These are phyloP conservation scores for Spiraea crenata DNA, from an alignment of 331 rosid species.

Conservation along the genomic window DNA sequence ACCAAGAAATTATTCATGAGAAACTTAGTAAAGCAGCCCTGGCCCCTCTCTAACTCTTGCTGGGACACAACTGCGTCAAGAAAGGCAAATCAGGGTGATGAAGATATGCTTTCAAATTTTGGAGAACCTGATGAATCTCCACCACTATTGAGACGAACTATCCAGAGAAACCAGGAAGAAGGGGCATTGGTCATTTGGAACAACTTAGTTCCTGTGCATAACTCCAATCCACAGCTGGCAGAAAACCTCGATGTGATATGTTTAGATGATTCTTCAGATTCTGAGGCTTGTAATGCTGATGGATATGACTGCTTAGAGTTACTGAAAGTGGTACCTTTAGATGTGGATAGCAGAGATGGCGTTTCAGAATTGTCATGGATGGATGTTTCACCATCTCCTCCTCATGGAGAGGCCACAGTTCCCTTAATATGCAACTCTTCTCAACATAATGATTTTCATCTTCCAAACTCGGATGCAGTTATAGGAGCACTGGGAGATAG, in stretches of 20 bases:
- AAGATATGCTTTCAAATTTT: background rate
- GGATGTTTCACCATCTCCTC: constrained; percentile 44
- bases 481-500: constrained; percentile 51
- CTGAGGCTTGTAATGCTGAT: constrained; percentile 1
- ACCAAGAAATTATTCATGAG: background rate
- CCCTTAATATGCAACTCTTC: constrained; percentile 43
- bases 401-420: constrained; percentile 53
- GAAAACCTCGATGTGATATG: background rate
- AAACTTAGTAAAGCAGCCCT: background rate
- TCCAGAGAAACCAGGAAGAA: background rate
- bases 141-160: background rate
- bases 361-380: constrained; percentile 18
- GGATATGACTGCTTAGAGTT: background rate
- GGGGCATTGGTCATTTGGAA: background rate
- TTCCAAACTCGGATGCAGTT: constrained; percentile 40
- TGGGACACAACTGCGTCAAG: background rate
- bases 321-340: background rate
- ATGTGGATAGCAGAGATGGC: constrained; percentile 19
- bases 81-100: constrained; percentile 5
- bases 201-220: background rate
- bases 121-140: constrained; percentile 14
- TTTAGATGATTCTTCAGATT: constrained; percentile 4
- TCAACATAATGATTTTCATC: constrained; percentile 37
- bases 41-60: background rate
- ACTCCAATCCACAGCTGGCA: background rate